Evolutionary conservation across 1,284 basidiomycete genomes (phyloP), one percentile per base, ranked within the genome.

Genomic region (Coriolopsis trogii): DNA sequence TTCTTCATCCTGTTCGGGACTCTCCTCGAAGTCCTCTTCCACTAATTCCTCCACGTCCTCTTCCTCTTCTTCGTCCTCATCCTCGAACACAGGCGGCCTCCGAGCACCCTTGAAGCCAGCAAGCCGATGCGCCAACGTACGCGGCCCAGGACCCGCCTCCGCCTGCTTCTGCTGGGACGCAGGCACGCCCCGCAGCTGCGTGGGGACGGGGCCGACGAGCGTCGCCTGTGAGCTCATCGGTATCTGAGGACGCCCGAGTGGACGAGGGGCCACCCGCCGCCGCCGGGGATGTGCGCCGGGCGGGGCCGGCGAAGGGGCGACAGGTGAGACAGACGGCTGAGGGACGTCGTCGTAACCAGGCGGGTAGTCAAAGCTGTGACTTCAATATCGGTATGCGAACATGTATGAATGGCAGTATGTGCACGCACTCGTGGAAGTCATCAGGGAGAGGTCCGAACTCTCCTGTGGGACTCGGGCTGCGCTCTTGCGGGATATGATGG

Each of bases 201-300:
- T 41, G 13, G 55, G 43, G 16, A 46, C 55, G 3, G 55, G 49
- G 3, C 42, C 54, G 21, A 65, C 63, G 9, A 65, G 56, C 4
- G 63, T 65, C 13, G 53, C 57, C 26, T 65, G 63, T 1, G 63
- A 61, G 36, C 62, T 63, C 57, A 57, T 58, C 3, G 59, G 58
- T 0, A 50, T 26, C 23, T 53, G 40, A 7, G 36, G 13, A 29
- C 34, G 23, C 9, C 16, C 18, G 15, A 8, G 41, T 20, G 28
- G 46, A 6, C 42, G 29, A 1, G 43, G 41, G 7, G 36, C 31
- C 3, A 37, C 30, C 7, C 25, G 36, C n/a, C 13, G n/a, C 31
- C 43, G 41, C n/a, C 25, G 26, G 5, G 38, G 31, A 15, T n/a
- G n/a, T n/a, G n/a, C n/a, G n/a, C n/a, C n/a, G n/a, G 12, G 37